Conservation (phyloP, 768 basidiomycete species). For the Suillus occidentalis region DNA sequence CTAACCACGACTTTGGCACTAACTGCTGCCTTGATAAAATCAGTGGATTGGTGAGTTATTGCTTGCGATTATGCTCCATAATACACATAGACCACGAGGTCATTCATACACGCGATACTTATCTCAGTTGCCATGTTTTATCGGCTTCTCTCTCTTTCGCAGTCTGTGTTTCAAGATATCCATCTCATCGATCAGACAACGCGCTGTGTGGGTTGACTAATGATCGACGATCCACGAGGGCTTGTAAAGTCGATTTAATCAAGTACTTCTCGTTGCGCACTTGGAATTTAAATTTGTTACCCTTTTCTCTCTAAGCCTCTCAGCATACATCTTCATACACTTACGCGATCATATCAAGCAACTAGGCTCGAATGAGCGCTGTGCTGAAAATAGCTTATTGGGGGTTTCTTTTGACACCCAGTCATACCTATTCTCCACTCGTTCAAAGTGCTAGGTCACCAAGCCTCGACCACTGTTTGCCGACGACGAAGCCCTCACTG, state of each 20-base stretch:
- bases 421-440: slow-evolving; percentile 18
- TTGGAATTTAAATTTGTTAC: not conserved
- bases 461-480: slow-evolving; percentile 15
- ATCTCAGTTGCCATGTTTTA: not conserved
- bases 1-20: not conserved
- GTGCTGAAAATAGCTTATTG: slow-evolving; percentile 10
- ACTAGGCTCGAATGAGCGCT: not conserved
- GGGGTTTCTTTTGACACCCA: slow-evolving; percentile 19
- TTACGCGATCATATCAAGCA: not conserved
- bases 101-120: not conserved
- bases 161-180: not conserved
- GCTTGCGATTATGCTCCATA: not conserved
- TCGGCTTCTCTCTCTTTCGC: not conserved
- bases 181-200: not conserved
- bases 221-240: not conserved
- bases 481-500: slow-evolving; percentile 13
- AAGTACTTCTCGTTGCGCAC: not conserved
- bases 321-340: not conserved
- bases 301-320: not conserved
- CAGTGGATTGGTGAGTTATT: not conserved
- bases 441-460: slow-evolving; percentile 10
- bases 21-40: not conserved
- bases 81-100: not conserved
- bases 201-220: not conserved
- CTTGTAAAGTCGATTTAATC: not conserved